Percentiles rank a stretch among this genome's conserved stretches.
Evolutionary conservation across 257 asterid species (phyloP).

Genomic region (Solanum arcanum): DNA sequence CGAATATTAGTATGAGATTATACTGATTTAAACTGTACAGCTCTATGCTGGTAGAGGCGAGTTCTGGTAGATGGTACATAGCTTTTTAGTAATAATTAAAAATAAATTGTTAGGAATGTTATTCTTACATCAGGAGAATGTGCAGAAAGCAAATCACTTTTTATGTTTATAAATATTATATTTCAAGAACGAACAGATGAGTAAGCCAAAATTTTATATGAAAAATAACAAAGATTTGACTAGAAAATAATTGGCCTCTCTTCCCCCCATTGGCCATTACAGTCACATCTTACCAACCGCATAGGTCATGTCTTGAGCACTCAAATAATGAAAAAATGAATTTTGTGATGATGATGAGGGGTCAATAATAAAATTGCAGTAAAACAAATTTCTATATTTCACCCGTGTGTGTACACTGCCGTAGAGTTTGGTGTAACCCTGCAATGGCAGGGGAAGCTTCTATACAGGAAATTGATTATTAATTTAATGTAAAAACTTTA

Average conservation of each 20-base stretch:
- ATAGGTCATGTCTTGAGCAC: neutral
- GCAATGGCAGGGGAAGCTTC: constrained; percentile 43
- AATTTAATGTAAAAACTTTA: constrained; percentile 9
- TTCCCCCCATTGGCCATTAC: neutral
- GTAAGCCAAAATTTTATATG: neutral
- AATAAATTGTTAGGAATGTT: neutral
- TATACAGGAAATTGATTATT: constrained; percentile 49
- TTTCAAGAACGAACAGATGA: neutral
- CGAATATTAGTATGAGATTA: neutral
- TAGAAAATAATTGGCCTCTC: neutral
- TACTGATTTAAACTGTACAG: neutral
- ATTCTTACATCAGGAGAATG: neutral
- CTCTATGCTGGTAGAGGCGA: neutral
- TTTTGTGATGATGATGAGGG: neutral
- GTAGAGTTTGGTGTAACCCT: constrained; percentile 24
- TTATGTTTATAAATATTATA: neutral
- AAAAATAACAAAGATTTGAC: neutral
- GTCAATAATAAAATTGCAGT: neutral
- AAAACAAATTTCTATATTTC: constrained; percentile 27
- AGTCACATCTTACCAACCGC: constrained; percentile 1
- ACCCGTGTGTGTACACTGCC: constrained; percentile 32
- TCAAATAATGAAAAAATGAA: neutral
- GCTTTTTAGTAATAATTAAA: neutral
- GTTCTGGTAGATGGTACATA: neutral
- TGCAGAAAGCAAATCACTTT: neutral